Percentiles rank a stretch among this genome's conserved stretches.
phyloP scores from a whole-genome alignment of 805 yeast species.

The Diddensiella caesifluorescens region DNA sequence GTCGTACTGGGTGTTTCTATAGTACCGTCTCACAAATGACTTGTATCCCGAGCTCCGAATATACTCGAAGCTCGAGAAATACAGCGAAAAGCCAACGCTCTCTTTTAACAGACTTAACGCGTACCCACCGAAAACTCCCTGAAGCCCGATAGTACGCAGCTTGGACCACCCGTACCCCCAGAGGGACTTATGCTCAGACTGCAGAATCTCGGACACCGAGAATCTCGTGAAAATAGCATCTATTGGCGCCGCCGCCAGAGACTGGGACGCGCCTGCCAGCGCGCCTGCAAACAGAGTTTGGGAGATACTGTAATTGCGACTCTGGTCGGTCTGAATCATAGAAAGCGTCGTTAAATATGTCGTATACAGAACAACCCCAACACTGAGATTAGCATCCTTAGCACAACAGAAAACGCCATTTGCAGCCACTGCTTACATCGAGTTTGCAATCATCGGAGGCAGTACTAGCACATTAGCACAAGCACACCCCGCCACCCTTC shows the following conservation, averaged over 20 bases:
- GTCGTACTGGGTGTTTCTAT: conserved; percentile 21
- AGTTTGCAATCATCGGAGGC: conserved; percentile 85
- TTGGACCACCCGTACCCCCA: conserved; percentile 74
- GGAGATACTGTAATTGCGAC: conserved; percentile 41
- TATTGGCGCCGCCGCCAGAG: conserved; percentile 88
- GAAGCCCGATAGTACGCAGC: conserved; percentile 64
- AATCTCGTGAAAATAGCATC: conserved; percentile 87
- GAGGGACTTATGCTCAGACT: conserved; percentile 61
- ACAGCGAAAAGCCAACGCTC: conserved; percentile 73
- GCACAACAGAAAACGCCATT: background rate
- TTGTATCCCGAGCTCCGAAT: conserved; percentile 51
- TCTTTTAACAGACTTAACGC: conserved; percentile 75
- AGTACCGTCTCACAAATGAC: conserved; percentile 24
- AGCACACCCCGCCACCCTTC: too few species aligned
- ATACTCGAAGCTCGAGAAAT: conserved; percentile 74
- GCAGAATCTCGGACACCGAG: conserved; percentile 64
- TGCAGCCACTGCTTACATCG: conserved; percentile 38
- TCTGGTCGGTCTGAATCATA: conserved; percentile 19
- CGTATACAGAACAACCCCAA: conserved; percentile 81
- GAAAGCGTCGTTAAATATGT: conserved; percentile 53
- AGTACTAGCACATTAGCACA: too few species aligned
- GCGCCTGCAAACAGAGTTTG: conserved; percentile 69
- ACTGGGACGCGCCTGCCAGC: conserved; percentile 79
- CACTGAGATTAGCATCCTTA: conserved; percentile 22
- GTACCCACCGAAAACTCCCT: conserved; percentile 88